Percentiles rank a stretch among this genome's conserved stretches.
Conservation (phyloP, 73 alveolate species). For the Uronychia setigera region DNA sequence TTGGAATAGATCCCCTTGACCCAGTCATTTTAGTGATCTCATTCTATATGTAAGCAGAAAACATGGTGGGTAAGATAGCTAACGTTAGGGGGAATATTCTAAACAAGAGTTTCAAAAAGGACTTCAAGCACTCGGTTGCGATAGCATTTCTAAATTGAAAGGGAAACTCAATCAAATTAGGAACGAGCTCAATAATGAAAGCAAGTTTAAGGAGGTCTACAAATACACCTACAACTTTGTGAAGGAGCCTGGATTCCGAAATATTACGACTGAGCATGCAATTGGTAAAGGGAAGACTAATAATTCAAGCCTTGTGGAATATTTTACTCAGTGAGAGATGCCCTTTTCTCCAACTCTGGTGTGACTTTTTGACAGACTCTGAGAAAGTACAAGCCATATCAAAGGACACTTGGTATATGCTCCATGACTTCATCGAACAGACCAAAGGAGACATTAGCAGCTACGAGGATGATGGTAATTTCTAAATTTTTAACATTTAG, state of each 20-base stretch:
- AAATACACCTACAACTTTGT: conserved; percentile 53
- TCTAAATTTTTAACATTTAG: not conserved
- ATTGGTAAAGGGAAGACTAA: conserved; percentile 10
- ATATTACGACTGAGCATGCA: conserved; percentile 57
- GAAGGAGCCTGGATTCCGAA: conserved; percentile 54
- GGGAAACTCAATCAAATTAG: conserved; percentile 36
- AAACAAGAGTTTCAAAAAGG: conserved; percentile 61
- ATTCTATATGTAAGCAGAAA: conserved; percentile 59
- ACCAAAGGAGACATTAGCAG: conserved; percentile 51
- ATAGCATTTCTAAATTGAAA: conserved; percentile 35
- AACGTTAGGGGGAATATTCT: conserved; percentile 52
- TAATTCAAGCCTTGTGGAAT: conserved; percentile 43
- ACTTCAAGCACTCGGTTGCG: conserved; percentile 38
- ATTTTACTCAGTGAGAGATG: conserved; percentile 33
- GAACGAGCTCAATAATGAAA: conserved; percentile 32
- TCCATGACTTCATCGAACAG: conserved; percentile 44
- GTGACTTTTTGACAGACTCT: conserved; percentile 42
- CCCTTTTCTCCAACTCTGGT: conserved; percentile 34
- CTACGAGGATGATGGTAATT: conserved; percentile 56
- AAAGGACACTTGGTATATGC: conserved; percentile 71
- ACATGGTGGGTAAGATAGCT: conserved; percentile 28
- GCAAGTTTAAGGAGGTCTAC: conserved; percentile 54
- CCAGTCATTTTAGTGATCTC: conserved; percentile 70
- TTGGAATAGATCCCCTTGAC: conserved; percentile 64
- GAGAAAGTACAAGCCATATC: conserved; percentile 38